Base-by-base conservation (phyloP, 345 rosid species). In the Heritiera littoralis region DNA sequence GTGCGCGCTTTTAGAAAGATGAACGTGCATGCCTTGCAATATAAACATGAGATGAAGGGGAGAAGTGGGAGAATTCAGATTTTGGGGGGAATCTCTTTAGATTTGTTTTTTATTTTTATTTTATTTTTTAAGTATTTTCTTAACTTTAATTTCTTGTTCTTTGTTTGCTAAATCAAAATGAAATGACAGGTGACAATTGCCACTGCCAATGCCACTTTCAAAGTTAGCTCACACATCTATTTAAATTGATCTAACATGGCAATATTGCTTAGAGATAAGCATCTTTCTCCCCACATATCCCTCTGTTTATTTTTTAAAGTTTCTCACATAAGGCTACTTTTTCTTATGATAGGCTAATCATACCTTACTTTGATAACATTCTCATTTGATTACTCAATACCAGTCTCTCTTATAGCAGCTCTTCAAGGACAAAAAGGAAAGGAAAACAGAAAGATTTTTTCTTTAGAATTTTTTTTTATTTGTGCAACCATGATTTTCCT, bases 151-250 rank as follows among this genome's bases (percentile, higher is more conserved):
- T 15, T 18, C 38, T 40, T 2, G 17, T 69, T n/a, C 7, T 18
- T 48, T 60, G 43, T 64, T 74, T 74, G 23, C 7, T 18, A 70
- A 74, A 70, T 74, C 72, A 52, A 71, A 55, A 45, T 15, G 65
- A 76, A 64, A 79, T 17, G 74, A 65, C 75, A 49, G 66, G 55
- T 80, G 73, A 61, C 76, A n/a, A 46, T 23, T 70, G 40, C 65
- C 69, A 63, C 77, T 81, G 73, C 67, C 76, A n/a, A 46, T 70
- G 41, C 66, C 69, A 63, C 77, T 81, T 75, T 78, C 78, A 69
- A 71, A 68, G 45, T 56, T 69, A 63, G 77, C 35, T 12, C 60
- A 54, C 7, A 49, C 69, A 66, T 48, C 15, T 72, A 10, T 54
- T 72, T 32, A 32, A 49, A 60, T 20, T 32, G 61, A 56, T 18